Conservation (phyloP, 192 early-diverging fungal genomes). For the Jimgerdemannia flammicorona region DNA sequence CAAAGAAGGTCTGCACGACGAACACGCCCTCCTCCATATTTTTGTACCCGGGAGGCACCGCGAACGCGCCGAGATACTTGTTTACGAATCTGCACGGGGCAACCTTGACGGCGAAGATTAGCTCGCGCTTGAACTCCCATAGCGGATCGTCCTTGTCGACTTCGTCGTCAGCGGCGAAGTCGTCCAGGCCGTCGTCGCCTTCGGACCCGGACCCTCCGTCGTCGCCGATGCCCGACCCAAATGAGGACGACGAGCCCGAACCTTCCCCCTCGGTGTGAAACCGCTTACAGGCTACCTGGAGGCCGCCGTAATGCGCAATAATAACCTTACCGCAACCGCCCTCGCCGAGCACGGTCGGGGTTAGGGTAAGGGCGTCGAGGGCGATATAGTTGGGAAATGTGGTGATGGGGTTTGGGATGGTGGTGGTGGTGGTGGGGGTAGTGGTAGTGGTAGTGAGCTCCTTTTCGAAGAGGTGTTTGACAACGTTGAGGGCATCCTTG, state of each 20-base stretch:
- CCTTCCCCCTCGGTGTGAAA: background rate
- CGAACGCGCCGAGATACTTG: constrained; percentile 8
- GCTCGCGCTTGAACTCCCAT: constrained; percentile 2
- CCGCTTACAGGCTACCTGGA: constrained; percentile 15
- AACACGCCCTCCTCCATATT: background rate
- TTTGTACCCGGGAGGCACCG: background rate
- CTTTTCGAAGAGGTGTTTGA: background rate
- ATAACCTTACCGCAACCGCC: constrained; percentile 9
- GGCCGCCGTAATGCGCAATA: background rate
- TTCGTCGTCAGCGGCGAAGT: background rate
- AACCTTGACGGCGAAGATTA: constrained; percentile 11
- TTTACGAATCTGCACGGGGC: constrained; percentile 6
- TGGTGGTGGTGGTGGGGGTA: background rate
- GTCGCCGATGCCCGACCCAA: background rate
- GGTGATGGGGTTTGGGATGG: background rate
- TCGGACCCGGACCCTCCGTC: background rate
- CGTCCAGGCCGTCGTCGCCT: background rate
- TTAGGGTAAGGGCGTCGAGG: background rate
- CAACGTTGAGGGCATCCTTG: background rate
- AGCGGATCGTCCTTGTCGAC: background rate
- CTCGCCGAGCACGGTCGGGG: constrained; percentile 2
- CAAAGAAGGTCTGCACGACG: constrained; percentile 10
- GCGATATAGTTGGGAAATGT: background rate
- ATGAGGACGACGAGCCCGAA: background rate
- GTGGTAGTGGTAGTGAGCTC: background rate